Evolutionary conservation across 371 early-diverging fungal species (phyloP).

Genomic region (Apophysomyces elegans): DNA sequence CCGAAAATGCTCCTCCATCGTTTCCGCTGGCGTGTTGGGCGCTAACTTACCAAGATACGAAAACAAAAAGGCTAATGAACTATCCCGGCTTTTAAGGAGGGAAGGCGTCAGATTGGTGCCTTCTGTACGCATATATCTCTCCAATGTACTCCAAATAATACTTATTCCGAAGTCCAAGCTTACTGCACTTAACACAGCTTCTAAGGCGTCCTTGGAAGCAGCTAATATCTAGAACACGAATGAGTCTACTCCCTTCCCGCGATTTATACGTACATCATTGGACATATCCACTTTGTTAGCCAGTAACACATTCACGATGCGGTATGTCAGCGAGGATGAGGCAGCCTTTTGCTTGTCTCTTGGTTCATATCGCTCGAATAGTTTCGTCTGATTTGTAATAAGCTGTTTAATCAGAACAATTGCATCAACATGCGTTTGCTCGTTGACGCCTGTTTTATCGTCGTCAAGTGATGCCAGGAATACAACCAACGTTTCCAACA

Average conservation of each 20-base stretch:
- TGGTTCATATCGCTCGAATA: conserved; percentile 12
- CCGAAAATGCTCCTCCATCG: conserved; percentile 16
- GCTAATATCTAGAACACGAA: neutral
- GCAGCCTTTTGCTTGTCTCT: neutral
- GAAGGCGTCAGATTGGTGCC: neutral
- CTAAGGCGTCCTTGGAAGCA: neutral
- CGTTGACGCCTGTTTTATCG: neutral
- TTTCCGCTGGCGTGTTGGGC: conserved; percentile 6
- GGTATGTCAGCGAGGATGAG: conserved; percentile 13
- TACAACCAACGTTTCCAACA: conserved; percentile 11
- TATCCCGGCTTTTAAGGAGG: neutral
- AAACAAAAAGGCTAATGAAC: neutral
- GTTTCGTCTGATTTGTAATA: conserved; percentile 12
- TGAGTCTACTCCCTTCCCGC: neutral
- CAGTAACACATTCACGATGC: conserved; percentile 7
- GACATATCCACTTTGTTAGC: neutral
- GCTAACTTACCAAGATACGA: conserved; percentile 17
- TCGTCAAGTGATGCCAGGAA: neutral
- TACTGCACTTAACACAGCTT: neutral
- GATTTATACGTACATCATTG: neutral
- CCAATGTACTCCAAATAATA: neutral
- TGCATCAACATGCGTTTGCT: conserved; percentile 1
- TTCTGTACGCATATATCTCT: neutral
- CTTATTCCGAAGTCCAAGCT: neutral
- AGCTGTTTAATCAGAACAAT: conserved; percentile 11